Evolutionary conservation across 2,329 filamentous ascomycete genomes (phyloP).

Genomic region (Fusarium sp.): DNA sequence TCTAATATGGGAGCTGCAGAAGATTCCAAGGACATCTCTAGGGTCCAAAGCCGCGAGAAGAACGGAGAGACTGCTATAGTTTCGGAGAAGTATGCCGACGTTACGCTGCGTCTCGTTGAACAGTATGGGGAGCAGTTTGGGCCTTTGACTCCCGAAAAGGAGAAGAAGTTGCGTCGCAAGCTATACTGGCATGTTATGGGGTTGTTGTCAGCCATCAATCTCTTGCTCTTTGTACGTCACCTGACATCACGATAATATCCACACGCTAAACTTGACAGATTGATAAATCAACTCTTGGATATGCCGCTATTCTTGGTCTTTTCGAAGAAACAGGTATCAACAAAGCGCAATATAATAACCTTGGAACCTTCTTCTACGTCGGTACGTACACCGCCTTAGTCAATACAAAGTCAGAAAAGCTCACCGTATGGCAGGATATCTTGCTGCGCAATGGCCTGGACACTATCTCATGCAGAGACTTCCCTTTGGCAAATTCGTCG

Average conservation of each 20-base stretch:
- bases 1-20: neutral
- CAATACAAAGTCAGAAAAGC: neutral
- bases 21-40: constrained; percentile 7
- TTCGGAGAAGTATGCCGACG: constrained; percentile 17
- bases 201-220: constrained; percentile 7
- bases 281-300: constrained; percentile 51
- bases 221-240: constrained; percentile 8
- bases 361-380: constrained; percentile 20
- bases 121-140: constrained; percentile 12
- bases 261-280: neutral
- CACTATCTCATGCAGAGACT: constrained; percentile 52
- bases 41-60: neutral
- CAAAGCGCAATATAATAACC: constrained; percentile 23
- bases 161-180: constrained; percentile 16
- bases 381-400: neutral
- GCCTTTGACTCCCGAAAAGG: constrained; percentile 1
- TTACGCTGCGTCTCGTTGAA: constrained; percentile 8
- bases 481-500: constrained; percentile 55
- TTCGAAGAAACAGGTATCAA: constrained; percentile 49
- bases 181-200: constrained; percentile 17
- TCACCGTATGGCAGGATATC: constrained; percentile 2
- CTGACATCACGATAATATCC: accelerated
- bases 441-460: constrained; percentile 19
- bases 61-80: constrained; percentile 13
- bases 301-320: constrained; percentile 57